Base-by-base conservation (phyloP, 192 early-diverging fungal genomes). In the Coemansia sp. region DNA sequence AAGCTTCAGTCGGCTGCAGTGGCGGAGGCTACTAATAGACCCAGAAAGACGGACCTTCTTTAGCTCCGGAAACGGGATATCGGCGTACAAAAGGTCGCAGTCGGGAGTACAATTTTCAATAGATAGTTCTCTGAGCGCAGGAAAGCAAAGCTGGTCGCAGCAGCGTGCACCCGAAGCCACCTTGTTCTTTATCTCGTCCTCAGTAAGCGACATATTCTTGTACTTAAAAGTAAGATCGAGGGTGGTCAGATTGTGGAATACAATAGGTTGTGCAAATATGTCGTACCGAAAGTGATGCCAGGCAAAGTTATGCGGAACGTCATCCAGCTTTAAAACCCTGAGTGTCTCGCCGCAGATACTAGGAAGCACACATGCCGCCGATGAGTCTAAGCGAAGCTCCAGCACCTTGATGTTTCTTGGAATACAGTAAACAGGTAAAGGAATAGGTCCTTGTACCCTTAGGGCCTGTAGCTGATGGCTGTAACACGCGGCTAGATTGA, bases 1-100 rank as follows among this genome's bases (percentile, higher is more conserved):
- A 49, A 49, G n/a, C 47, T 49, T 49, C 13, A 49, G 47, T 49
- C 47, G 47, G n/a, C 47, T 13, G 47, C 47, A 49, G 47, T 49
- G 20, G 47, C 13, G 16, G 47, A 49, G 18, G 7, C 8, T n/a
- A 1, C 3, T 18, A 7, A 49, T 20, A 20, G 13, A 16, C 5
- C 47, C 47, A 18, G n/a, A 49, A 9, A 49, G 16, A 9, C 7
- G 7, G 0, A 49, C 47, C 7, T 49, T 18, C 13, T 24, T 15
- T 22, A 49, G 20, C 7, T 49, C 20, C 0, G n/a, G 20, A 18
- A 49, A 49, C 3, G 47, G 47, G 47, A 22, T 1, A 7, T 49
- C 47, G 18, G 20, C 20, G n/a, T 49, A 49, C 3, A 49, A n/a
- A 18, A 49, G n/a, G 47, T 49, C 20, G 47, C 47, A 49, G 47